Percentiles rank a stretch among this genome's conserved stretches.
Evolutionary conservation across 169 alveolate species (phyloP).

Genomic region (Cryptosporidium tyzzeri): DNA sequence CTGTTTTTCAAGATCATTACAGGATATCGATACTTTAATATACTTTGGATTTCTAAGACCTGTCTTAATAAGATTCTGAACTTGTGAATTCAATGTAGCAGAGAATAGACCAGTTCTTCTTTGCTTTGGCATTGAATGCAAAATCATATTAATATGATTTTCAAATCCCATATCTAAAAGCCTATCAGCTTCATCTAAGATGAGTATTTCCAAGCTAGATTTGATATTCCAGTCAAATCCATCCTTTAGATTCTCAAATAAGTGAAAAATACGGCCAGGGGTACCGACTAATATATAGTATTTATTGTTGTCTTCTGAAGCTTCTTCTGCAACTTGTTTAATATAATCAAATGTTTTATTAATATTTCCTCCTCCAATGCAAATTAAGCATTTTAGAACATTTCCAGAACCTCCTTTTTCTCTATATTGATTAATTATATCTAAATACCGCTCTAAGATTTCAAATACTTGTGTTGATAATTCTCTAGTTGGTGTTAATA

Average conservation of each 20-base stretch:
- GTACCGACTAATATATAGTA: slow-evolving; percentile 90
- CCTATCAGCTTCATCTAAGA: slow-evolving; percentile 96
- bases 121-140: slow-evolving; percentile 91
- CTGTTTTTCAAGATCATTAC: neutral
- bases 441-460: slow-evolving; percentile 80
- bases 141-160: slow-evolving; percentile 84
- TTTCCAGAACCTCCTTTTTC: neutral
- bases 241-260: slow-evolving; percentile 78
- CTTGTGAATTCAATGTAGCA: slow-evolving; percentile 91
- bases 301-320: slow-evolving; percentile 69
- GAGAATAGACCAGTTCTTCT: slow-evolving; percentile 95
- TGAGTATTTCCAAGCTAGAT: slow-evolving; percentile 73
- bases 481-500: slow-evolving; percentile 94
- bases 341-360: slow-evolving; percentile 79
- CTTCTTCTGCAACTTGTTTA: slow-evolving; percentile 69
- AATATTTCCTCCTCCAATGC: slow-evolving; percentile 74
- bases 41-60: slow-evolving; percentile 93
- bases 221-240: slow-evolving; percentile 77
- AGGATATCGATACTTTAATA: slow-evolving; percentile 81
- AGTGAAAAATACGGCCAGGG: slow-evolving; percentile 90
- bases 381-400: slow-evolving; percentile 33
- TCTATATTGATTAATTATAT: slow-evolving; percentile 28
- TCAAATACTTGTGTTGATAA: slow-evolving; percentile 88
- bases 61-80: slow-evolving; percentile 86
- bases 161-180: slow-evolving; percentile 92